These are phyloP conservation scores for Erodium trifolium DNA, from an alignment of 441 rosid species.

Conservation along the genomic window DNA sequence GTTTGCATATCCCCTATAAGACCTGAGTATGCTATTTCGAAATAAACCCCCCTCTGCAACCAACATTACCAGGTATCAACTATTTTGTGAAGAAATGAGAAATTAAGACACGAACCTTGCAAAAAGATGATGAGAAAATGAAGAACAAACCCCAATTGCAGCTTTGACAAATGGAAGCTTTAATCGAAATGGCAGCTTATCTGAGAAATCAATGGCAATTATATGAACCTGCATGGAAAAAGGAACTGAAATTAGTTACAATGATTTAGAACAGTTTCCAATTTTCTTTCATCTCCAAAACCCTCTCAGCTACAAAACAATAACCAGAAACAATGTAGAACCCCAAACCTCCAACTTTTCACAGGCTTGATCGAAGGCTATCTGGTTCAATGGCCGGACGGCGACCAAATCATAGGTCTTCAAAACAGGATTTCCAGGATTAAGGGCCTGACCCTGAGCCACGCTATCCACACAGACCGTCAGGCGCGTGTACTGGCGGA, in stretches of 20 bases:
- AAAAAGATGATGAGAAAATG: conserved; percentile 10
- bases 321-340: background rate
- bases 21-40: conserved; percentile 66
- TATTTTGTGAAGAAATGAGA: background rate
- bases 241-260: too few relatives aligned
- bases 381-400: conserved; percentile 62
- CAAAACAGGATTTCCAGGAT: conserved; percentile 55
- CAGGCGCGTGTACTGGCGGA: conserved; percentile 90
- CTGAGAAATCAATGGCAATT: conserved; percentile 60
- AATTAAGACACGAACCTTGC: background rate
- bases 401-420: conserved; percentile 75
- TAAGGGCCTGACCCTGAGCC: conserved; percentile 53
- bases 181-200: conserved; percentile 58
- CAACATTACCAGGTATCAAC: conserved; percentile 5
- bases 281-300: too few relatives aligned
- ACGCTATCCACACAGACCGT: conserved; percentile 49
- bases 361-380: conserved; percentile 57
- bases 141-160: conserved; percentile 53
- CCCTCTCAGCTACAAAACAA: too few relatives aligned
- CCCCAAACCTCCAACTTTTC: conserved; percentile 52
- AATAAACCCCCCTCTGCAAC: conserved; percentile 67
- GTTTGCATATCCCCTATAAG: conserved; percentile 53
- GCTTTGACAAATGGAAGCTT: conserved; percentile 54
- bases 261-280: background rate
- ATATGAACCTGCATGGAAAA: conserved; percentile 50